Evolutionary conservation across 164 flowering plant genomes (phyloP).

Genomic region (Tetrastigma voinierianum): DNA sequence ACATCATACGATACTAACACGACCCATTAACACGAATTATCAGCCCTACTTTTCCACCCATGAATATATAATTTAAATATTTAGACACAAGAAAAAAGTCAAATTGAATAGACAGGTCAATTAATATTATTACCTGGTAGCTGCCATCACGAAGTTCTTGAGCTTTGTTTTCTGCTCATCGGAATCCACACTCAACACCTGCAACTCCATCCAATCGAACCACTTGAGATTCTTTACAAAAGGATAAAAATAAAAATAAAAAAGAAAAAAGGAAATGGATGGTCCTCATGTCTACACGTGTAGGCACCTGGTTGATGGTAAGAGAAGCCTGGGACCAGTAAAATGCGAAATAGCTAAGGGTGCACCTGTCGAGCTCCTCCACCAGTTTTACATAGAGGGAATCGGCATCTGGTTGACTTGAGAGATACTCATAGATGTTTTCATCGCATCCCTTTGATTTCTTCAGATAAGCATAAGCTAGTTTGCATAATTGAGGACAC

Average conservation of each 20-base stretch:
- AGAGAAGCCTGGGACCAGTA: slow-evolving; percentile 71
- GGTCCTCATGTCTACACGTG: neutral
- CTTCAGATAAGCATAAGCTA: slow-evolving; percentile 64
- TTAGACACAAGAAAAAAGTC: neutral
- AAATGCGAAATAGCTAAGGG: slow-evolving; percentile 74
- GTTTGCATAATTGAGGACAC: slow-evolving; percentile 54
- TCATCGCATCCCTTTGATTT: slow-evolving; percentile 57
- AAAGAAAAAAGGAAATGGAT: neutral
- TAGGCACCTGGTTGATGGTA: slow-evolving; percentile 66
- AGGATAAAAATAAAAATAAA: neutral
- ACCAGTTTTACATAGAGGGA: slow-evolving; percentile 53
- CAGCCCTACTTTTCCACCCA: too few species aligned
- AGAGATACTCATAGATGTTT: slow-evolving; percentile 49
- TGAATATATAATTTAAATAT: too few species aligned
- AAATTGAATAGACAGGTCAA: too few species aligned
- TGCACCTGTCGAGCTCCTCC: slow-evolving; percentile 80
- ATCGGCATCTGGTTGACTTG: slow-evolving; percentile 41
- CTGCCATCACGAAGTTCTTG: slow-evolving; percentile 69
- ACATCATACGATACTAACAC: too few species aligned
- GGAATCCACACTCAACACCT: slow-evolving; percentile 61
- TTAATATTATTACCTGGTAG: slow-evolving; percentile 69
- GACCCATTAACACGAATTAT: too few species aligned
- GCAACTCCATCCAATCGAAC: slow-evolving; percentile 6
- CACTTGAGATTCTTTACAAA: neutral
- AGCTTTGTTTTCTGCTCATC: slow-evolving; percentile 48